Evolutionary conservation across 192 early-diverging fungal species (phyloP).

Genomic region (Umbelopsis sp.): DNA sequence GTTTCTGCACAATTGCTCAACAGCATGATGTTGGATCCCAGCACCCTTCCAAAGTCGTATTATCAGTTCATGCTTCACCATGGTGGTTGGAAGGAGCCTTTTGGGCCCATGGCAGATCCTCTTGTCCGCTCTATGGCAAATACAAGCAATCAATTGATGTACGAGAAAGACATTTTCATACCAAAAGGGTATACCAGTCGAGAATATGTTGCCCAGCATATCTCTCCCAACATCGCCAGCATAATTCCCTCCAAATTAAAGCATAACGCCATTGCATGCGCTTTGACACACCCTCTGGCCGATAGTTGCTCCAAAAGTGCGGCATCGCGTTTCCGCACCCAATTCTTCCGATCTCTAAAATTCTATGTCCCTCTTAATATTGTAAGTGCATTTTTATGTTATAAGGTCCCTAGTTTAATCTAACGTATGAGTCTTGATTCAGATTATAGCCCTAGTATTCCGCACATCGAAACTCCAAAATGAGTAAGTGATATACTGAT

Average conservation of each 20-base stretch:
- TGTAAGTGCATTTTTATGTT: conserved; percentile 30
- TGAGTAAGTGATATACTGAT: conserved; percentile 26
- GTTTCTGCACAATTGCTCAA: conserved; percentile 53
- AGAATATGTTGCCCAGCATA: conserved; percentile 53
- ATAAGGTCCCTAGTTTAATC: no score
- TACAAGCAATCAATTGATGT: conserved; percentile 30
- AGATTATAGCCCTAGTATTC: conserved; percentile 54
- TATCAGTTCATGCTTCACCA: conserved; percentile 56
- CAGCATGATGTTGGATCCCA: conserved; percentile 55
- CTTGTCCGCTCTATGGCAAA: conserved; percentile 36
- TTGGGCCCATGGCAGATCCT: conserved; percentile 48
- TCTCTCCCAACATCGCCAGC: conserved; percentile 55
- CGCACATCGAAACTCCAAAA: conserved; percentile 27
- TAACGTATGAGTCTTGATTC: not conserved
- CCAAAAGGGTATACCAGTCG: conserved; percentile 54
- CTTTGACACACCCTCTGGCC: conserved; percentile 62
- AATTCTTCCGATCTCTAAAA: conserved; percentile 57
- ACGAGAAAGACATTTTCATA: conserved; percentile 37
- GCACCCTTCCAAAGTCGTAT: conserved; percentile 61
- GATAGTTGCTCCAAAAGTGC: conserved; percentile 49
- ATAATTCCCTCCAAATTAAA: conserved; percentile 45
- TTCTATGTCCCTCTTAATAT: conserved; percentile 69
- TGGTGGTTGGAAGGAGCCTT: conserved; percentile 44
- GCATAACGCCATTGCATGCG: conserved; percentile 61
- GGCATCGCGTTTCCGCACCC: conserved; percentile 42